A percentile compares a stretch with the other conserved stretches of the same genome.
Evolutionary conservation across 2,329 filamentous ascomycete species (phyloP).

Genomic region (Calonectria henricotiae): DNA sequence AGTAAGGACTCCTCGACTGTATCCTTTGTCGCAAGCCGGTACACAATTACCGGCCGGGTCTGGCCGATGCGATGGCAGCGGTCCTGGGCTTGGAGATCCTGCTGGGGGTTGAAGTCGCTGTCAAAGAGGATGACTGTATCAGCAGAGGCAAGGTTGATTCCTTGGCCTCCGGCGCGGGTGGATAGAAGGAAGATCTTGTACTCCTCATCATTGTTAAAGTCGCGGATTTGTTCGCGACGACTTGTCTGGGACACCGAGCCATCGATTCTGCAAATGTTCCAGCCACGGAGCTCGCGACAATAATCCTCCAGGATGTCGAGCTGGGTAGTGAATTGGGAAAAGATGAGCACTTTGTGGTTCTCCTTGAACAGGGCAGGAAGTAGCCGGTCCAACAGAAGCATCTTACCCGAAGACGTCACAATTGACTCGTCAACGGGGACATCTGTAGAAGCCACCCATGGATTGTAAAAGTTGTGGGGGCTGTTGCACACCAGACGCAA

Average conservation of each 20-base stretch:
- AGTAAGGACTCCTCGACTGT: conserved; percentile 93
- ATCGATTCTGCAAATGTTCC: conserved; percentile 92
- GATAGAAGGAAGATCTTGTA: conserved; percentile 88
- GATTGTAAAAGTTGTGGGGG: conserved; percentile 97
- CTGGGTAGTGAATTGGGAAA: conserved; percentile 96
- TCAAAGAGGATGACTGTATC: conserved; percentile 96
- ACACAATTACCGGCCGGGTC: conserved; percentile 91
- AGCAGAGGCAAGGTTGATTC: conserved; percentile 92
- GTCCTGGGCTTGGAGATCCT: conserved; percentile 96
- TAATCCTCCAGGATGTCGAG: conserved; percentile 94
- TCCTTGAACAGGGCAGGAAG: conserved; percentile 81
- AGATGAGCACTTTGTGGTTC: conserved; percentile 93
- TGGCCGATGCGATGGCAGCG: conserved; percentile 96
- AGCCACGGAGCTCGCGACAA: conserved; percentile 81
- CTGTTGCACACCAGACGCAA: conserved; percentile 93
- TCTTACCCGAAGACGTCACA: conserved; percentile 92
- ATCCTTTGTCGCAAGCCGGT: conserved; percentile 91
- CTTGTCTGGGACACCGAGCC: conserved; percentile 85
- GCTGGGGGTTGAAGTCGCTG: conserved; percentile 93
- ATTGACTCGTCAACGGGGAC: conserved; percentile 83
- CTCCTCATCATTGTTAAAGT: conserved; percentile 78
- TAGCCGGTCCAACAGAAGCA: conserved; percentile 92
- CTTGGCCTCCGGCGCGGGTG: conserved; percentile 93
- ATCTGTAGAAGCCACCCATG: conserved; percentile 78
- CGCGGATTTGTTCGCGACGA: conserved; percentile 79